phyloP scores from a whole-genome alignment of 441 rosid genomes.

The Bruguiera hainesii region DNA sequence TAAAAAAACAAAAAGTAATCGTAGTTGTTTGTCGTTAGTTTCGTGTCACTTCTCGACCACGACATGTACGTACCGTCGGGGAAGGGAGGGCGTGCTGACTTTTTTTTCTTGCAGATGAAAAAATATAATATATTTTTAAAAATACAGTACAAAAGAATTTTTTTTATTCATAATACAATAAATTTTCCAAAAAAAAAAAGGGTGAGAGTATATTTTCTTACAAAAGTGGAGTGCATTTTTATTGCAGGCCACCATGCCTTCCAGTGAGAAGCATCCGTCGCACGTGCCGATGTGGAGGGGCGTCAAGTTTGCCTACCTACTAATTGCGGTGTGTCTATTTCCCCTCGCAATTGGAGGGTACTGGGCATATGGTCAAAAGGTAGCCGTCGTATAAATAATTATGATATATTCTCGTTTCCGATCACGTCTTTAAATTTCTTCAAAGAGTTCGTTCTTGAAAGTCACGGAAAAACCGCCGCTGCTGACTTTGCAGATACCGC shows the following conservation, averaged over 20 bases:
- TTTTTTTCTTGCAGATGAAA: too few species aligned
- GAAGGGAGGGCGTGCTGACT: too few species aligned
- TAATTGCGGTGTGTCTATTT: slow-evolving; percentile 56
- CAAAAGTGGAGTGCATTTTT: neutral
- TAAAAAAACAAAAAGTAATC: too few species aligned
- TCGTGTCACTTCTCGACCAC: too few species aligned
- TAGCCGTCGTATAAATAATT: slow-evolving; percentile 11
- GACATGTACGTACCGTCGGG: too few species aligned
- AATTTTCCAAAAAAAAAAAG: too few species aligned
- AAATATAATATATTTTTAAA: too few species aligned
- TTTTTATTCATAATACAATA: too few species aligned
- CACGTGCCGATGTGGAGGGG: slow-evolving; percentile 88
- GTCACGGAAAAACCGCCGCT: neutral
- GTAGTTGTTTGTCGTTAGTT: too few species aligned
- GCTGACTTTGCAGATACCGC: slow-evolving; percentile 44
- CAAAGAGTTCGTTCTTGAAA: neutral
- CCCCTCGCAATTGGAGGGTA: slow-evolving; percentile 74
- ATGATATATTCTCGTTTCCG: neutral
- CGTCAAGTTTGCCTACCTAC: slow-evolving; percentile 52
- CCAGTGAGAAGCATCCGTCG: slow-evolving; percentile 79
- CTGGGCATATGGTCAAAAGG: slow-evolving; percentile 84
- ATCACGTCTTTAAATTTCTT: neutral
- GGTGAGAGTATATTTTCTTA: neutral
- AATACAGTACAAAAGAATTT: too few species aligned
- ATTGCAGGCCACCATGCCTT: slow-evolving; percentile 85